phyloP scores from a whole-genome alignment of 306 rosid genomes.

The Rosa rugosa region DNA sequence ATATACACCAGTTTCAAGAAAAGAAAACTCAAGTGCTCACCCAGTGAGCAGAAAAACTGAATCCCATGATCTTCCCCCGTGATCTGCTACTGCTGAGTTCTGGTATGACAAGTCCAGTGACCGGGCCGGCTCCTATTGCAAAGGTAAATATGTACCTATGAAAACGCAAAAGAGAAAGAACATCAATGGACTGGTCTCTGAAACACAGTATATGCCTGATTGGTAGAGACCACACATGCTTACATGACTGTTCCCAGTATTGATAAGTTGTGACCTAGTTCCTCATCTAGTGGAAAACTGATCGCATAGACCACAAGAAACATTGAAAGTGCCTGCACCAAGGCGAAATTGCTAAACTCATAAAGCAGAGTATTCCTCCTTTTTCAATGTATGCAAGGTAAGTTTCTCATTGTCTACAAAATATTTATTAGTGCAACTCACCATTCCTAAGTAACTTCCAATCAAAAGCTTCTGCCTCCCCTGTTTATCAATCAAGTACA shows the following conservation, averaged over 20 bases:
- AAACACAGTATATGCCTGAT: not conserved
- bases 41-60: constrained; percentile 87
- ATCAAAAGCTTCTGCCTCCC: constrained; percentile 80
- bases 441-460: constrained; percentile 95
- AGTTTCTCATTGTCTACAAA: not conserved
- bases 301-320: constrained; percentile 58
- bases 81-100: constrained; percentile 86
- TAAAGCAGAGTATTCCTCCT: not conserved
- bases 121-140: constrained; percentile 93
- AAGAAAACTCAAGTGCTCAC: constrained; percentile 36
- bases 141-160: constrained; percentile 79
- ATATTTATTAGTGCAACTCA: constrained; percentile 31
- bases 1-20: not conserved
- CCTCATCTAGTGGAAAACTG: constrained; percentile 61
- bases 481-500: constrained; percentile 72
- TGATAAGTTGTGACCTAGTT: constrained; percentile 56
- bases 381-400: not conserved
- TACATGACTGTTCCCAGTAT: constrained; percentile 82
- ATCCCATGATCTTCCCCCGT: constrained; percentile 86
- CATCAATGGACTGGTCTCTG: constrained; percentile 1
- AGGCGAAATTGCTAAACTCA: not conserved
- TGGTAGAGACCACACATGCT: constrained; percentile 34
- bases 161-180: constrained; percentile 2
- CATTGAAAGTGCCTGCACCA: constrained; percentile 73
- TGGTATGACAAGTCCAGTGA: constrained; percentile 81